Evolutionary conservation across 805 yeast species (phyloP), one percentile per base, ranked within the genome.

Genomic region (Blastobotrys mokoenaii): DNA sequence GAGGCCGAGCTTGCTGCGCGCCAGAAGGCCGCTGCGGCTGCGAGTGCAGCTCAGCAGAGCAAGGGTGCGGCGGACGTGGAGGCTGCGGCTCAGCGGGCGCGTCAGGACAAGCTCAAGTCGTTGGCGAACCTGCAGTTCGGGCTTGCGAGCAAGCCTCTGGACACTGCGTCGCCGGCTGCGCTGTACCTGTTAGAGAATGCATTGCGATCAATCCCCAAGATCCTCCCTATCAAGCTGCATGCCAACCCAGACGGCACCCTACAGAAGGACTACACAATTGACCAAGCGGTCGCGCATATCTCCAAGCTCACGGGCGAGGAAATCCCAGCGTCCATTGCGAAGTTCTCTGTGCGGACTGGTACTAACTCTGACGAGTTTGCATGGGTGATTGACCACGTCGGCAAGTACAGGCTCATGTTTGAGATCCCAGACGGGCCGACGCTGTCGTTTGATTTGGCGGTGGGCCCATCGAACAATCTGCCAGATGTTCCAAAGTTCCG

Each of bases 231-330:
- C 15, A 34, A 27, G 22, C 10, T n/a, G 20, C 15, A 16, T 31
- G 27, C 47, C 5, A 35, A 32, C 10, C 12, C 15, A 12, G 38
- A 29, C 15, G 56, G 56, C 10, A 46, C 38, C 38, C 41, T 52
- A 22, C 17, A 27, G 14, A 17, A 18, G 1, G 38, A 42, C 18
- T 33, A 42, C 38, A 46, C 49, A 6, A 38, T n/a, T 15, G 36
- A 15, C 3, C 46, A 51, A 7, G 14, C 51, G 16, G 43, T 49
- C 14, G 36, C 43, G 17, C 46, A 44, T 17, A 38, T 50, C 12
- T 43, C 43, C 12, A 30, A 37, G 25, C 44, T 52, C 17, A 43
- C 47, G 14, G 56, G 54, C 3, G 33, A 37, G n/a, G 33, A 37
- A 2, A 35, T 52, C 15, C 36, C 46, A 31, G 32, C 47, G 11